Percentiles rank a stretch among this genome's conserved stretches.
Conservation (phyloP, 306 rosid genomes). For the Myrica gale region DNA sequence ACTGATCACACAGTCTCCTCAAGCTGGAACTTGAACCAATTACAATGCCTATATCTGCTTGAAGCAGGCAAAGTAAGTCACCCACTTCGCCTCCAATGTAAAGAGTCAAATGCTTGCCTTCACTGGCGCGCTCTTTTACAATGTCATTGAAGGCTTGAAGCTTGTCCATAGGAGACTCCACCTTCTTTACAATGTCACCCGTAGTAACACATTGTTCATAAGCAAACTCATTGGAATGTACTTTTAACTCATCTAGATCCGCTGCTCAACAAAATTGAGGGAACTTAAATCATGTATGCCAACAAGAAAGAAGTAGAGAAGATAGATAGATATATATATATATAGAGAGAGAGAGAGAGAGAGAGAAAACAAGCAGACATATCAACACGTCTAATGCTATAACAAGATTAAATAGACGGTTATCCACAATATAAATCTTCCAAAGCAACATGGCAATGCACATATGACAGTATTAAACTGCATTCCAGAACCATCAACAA, state of each 20-base stretch:
- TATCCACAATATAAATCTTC: not conserved
- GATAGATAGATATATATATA: no score
- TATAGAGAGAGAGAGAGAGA: no score
- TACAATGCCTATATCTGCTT: constrained; percentile 95
- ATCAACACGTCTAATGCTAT: not conserved
- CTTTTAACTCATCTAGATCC: constrained; percentile 54
- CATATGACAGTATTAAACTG: no score
- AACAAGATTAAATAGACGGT: not conserved
- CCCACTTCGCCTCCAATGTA: constrained; percentile 93
- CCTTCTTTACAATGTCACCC: constrained; percentile 72
- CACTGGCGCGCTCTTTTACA: constrained; percentile 36
- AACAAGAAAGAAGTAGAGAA: not conserved
- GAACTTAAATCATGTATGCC: not conserved
- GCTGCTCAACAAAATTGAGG: constrained; percentile 44
- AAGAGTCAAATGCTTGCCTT: constrained; percentile 56
- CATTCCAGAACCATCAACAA: no score
- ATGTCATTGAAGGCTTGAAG: constrained; percentile 59
- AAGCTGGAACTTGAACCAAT: constrained; percentile 91
- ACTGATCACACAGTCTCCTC: constrained; percentile 61
- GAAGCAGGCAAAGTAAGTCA: constrained; percentile 88
- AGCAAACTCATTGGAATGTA: constrained; percentile 79
- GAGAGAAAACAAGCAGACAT: not conserved
- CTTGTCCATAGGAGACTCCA: constrained; percentile 92
- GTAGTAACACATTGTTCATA: constrained; percentile 72
- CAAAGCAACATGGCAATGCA: not conserved